Percentiles rank a stretch among this genome's conserved stretches.
phyloP scores from a whole-genome alignment of 768 basidiomycete species.

The Chlorophyllum brunneum region DNA sequence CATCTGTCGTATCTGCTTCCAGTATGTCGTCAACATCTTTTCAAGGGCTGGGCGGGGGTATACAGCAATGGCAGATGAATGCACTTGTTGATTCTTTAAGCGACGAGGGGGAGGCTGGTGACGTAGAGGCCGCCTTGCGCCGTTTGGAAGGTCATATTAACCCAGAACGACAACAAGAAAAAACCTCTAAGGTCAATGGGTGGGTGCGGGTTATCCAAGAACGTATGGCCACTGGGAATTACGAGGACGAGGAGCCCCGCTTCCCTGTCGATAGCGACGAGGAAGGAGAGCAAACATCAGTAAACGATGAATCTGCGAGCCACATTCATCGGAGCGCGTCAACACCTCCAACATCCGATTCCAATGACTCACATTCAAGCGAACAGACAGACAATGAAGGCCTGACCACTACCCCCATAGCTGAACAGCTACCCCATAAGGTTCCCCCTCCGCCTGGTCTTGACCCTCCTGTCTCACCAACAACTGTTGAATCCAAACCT shows the following conservation, averaged over 20 bases:
- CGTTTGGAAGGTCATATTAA: constrained; percentile 87
- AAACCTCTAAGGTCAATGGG: constrained; percentile 72
- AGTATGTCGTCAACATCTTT: constrained; percentile 36
- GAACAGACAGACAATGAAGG: constrained; percentile 10
- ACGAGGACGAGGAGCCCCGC: constrained; percentile 56
- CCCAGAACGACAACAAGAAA: constrained; percentile 62
- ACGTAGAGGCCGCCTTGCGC: constrained; percentile 77
- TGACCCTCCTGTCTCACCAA: constrained; percentile 24
- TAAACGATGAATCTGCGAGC: constrained; percentile 18
- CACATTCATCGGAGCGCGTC: constrained; percentile 14
- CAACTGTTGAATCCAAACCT: constrained; percentile 39
- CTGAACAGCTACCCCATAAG: constrained; percentile 26
- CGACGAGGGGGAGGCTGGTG: constrained; percentile 72
- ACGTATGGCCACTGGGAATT: constrained; percentile 61
- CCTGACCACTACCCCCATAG: constrained; percentile 28
- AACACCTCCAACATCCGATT: constrained; percentile 12
- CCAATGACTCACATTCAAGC: constrained; percentile 11
- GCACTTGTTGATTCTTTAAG: constrained; percentile 71
- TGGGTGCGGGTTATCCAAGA: constrained; percentile 76
- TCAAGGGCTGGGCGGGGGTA: constrained; percentile 39
- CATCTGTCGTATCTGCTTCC: constrained; percentile 53
- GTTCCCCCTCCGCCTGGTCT: constrained; percentile 23
- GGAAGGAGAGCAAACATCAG: constrained; percentile 26
- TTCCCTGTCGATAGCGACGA: constrained; percentile 48
- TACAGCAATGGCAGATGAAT: constrained; percentile 83